Evolutionary conservation across 1,284 basidiomycete species (phyloP), one percentile per base, ranked within the genome.

Genomic region (Microbotryum intermedium): DNA sequence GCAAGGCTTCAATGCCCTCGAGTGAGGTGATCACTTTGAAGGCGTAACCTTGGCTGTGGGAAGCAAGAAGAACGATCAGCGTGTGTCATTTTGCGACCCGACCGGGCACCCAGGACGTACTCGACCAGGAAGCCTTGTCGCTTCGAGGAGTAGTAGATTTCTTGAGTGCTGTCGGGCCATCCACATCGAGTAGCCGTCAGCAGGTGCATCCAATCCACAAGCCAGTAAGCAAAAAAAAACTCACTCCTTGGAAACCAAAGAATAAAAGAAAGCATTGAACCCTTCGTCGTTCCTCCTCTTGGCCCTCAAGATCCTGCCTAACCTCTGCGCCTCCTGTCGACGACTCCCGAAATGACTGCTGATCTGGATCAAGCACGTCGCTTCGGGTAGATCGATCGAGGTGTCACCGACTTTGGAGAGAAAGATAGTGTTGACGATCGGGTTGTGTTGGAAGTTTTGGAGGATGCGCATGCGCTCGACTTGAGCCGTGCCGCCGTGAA

Each of bases 241-340:
- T 52, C 29, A 71, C 69, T 98, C 94, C 75, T 95, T 97, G 44
- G 91, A 95, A 48, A 98, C 95, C 30, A 99, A 83, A 39, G 92
- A 97, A 76, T 99, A 99, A 79, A 99, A 99, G 78, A 98, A 99
- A 16, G 95, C 95, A 70, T 98, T 98, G 79, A 99, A 99, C 2
- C 95, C 95, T 76, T 98, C 95, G 73, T 99, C 95, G 74, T 98
- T 98, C 68, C 95, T 82, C 58, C 95, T 83, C 76, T 99, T 99
- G 10, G 95, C 95, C 62, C 95, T 86, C 57, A 99, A 79, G 71
- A 99, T 98, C 55, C 92, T 89, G 28, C 92, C 93, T 53, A 98
- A 78, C 62, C 95, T 82, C 75, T 98, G 95, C 6, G 95, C 95
- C 76, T 99, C 95, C 77, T 99, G 95, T 67, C 95, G 81, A 64